Evolutionary conservation across 352 stramenopile genomes (phyloP).

Genomic region (Bremia lactucae): DNA sequence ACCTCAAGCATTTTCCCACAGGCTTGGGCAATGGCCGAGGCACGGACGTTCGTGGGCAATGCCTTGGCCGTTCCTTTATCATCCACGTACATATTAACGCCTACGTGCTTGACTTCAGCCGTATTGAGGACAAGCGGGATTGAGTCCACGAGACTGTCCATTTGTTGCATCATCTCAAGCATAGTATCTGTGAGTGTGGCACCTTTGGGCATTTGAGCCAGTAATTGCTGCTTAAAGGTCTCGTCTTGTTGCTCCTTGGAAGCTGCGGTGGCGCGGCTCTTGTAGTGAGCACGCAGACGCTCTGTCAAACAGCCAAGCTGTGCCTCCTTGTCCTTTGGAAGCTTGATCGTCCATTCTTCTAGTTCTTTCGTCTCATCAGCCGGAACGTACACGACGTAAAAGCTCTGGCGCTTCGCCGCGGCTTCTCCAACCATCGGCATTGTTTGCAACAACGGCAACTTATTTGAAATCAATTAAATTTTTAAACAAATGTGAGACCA

Average conservation of each 20-base stretch:
- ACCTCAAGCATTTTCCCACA: slow-evolving; percentile 80
- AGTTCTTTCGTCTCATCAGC: slow-evolving; percentile 37
- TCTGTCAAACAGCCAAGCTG: slow-evolving; percentile 80
- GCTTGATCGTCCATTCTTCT: slow-evolving; percentile 61
- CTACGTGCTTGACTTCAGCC: slow-evolving; percentile 50
- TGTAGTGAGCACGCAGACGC: slow-evolving; percentile 68
- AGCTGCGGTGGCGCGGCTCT: slow-evolving; percentile 23
- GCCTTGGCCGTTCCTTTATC: slow-evolving; percentile 84
- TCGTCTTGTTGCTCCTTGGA: slow-evolving; percentile 45
- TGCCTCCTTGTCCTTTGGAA: slow-evolving; percentile 65
- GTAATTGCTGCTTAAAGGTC: slow-evolving; percentile 74
- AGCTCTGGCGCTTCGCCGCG: slow-evolving; percentile 38
- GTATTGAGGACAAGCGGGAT: slow-evolving; percentile 82
- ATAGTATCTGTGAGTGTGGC: slow-evolving; percentile 56
- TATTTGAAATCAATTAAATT: too few species aligned
- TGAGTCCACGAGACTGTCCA: slow-evolving; percentile 83
- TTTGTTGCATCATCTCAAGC: slow-evolving; percentile 82
- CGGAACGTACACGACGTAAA: slow-evolving; percentile 66
- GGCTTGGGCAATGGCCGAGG: slow-evolving; percentile 68
- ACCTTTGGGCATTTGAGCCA: slow-evolving; percentile 59
- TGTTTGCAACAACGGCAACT: too few species aligned
- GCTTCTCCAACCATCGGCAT: slow-evolving; percentile 45
- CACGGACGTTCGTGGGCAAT: slow-evolving; percentile 62
- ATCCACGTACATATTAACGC: slow-evolving; percentile 86
- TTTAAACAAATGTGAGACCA: neutral